A percentile compares a stretch with the other conserved stretches of the same genome.
These are phyloP conservation scores for Psilocybe cyanescens DNA, from an alignment of 768 basidiomycete species.

Conservation along the genomic window DNA sequence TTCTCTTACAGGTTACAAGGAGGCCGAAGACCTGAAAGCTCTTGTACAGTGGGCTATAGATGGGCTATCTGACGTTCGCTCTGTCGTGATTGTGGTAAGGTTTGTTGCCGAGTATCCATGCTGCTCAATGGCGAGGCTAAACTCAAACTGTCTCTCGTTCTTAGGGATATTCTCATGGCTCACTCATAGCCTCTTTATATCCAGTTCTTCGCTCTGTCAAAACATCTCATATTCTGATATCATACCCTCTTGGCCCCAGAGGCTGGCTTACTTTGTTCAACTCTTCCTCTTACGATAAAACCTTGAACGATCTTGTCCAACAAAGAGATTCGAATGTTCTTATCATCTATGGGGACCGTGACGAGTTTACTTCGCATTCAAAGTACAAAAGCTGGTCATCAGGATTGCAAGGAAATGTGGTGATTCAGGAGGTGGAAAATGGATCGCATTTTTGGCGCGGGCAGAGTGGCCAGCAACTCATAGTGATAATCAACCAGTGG, in stretches of 20 bases:
- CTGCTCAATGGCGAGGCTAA: conserved; percentile 7
- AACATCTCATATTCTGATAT: conserved; percentile 71
- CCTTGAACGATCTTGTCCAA: conserved; percentile 52
- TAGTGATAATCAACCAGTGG: conserved; percentile 34
- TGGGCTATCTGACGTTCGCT: conserved; percentile 42
- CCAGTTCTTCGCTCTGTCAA: conserved; percentile 53
- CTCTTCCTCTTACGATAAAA: conserved; percentile 52
- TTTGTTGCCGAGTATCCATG: not conserved
- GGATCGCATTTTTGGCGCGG: conserved; percentile 75
- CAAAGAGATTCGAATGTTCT: conserved; percentile 56
- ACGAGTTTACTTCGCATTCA: conserved; percentile 67
- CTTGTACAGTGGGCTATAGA: conserved; percentile 59
- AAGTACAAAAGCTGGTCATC: conserved; percentile 62
- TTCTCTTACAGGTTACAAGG: conserved; percentile 72
- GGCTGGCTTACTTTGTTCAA: conserved; percentile 73
- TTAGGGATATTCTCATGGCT: conserved; percentile 74
- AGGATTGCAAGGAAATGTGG: conserved; percentile 35
- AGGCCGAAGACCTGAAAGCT: conserved; percentile 71
- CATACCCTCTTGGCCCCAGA: conserved; percentile 76
- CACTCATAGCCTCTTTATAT: conserved; percentile 70
- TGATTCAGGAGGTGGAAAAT: conserved; percentile 44
- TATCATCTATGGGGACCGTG: conserved; percentile 66
- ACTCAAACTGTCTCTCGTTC: not conserved
- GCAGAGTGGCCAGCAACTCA: conserved; percentile 29
- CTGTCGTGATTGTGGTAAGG: conserved; percentile 62